Evolutionary conservation across 371 early-diverging fungal species (phyloP), one percentile per base, ranked within the genome.

Genomic region (Mucor sp.): DNA sequence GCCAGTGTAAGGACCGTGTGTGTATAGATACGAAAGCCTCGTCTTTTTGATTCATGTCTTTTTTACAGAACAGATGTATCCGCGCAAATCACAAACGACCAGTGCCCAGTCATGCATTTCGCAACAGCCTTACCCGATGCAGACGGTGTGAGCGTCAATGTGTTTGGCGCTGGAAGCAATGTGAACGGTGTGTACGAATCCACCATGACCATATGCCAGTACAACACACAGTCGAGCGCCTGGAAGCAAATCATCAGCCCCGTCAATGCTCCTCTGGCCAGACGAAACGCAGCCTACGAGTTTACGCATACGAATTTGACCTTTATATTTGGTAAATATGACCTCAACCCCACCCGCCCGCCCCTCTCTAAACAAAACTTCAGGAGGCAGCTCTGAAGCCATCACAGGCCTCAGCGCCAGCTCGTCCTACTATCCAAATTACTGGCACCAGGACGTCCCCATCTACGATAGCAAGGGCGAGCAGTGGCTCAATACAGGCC

Each of bases 61-160:
- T 59, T 14, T 1, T 8, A 27, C 30, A 66, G 66, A 5, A 9
- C 50, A 25, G 66, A 66, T 21, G 15, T 50, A n/a, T 67, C 70
- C 0, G 44, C 44, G 14, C 25, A 23, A 23, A 60, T 74, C 12
- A 44, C 48, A 17, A 70, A 64, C 21, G 50, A 58, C 14, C 43
- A 66, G 30, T 74, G 74, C 33, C 74, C 70, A 6, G 58, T 70
- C 17, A 67, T 74, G 57, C 74, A 70, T 55, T 74, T 70, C 58
- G 70, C 70, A 11, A 60, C 59, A 61, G 67, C 70, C 21, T 55
- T 62, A 4, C 50, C 32, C 19, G 58, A 27, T 58, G 35, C 60
- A 17, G 67, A 64, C 21, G 67, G 63, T 19, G 37, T 64, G 17
- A 74, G 67, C 58, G 53, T 74, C 9, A 70, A 74, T 25, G 23